Evolutionary conservation across 2,329 filamentous ascomycete species (phyloP).

Genomic region (Chaetomium globosum): DNA sequence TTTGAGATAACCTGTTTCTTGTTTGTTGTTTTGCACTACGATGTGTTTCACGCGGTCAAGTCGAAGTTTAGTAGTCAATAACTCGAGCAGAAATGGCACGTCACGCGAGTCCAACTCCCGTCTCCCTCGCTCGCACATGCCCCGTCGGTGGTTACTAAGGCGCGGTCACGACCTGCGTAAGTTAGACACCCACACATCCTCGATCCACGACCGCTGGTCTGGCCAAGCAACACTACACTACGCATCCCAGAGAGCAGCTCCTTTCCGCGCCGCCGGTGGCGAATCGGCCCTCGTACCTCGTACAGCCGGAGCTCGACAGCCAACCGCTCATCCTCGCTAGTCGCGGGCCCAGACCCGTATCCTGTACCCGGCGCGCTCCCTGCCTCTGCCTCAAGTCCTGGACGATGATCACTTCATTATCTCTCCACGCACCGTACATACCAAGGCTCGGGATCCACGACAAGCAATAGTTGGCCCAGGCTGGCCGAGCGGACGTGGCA

Average conservation of each 20-base stretch:
- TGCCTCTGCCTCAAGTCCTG: not conserved
- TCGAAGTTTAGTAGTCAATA: not conserved
- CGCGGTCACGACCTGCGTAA: not conserved
- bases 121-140: not conserved
- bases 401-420: not conserved
- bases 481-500: not conserved
- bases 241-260: not conserved
- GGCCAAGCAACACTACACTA: not conserved
- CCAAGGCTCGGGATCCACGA: not conserved
- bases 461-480: not conserved
- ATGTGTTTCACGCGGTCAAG: not conserved
- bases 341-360: not conserved
- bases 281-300: not conserved
- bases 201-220: not conserved
- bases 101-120: not conserved
- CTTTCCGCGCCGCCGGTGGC: conserved; percentile 8
- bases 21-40: not conserved
- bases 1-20: not conserved
- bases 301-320: not conserved
- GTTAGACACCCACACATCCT: not conserved
- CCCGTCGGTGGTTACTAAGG: not conserved
- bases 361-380: not conserved
- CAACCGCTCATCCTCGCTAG: conserved; percentile 3
- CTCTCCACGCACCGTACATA: not conserved
- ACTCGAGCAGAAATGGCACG: not conserved